phyloP scores from a whole-genome alignment of 2,329 filamentous ascomycete genomes.

The Fusarium anthophilum region DNA sequence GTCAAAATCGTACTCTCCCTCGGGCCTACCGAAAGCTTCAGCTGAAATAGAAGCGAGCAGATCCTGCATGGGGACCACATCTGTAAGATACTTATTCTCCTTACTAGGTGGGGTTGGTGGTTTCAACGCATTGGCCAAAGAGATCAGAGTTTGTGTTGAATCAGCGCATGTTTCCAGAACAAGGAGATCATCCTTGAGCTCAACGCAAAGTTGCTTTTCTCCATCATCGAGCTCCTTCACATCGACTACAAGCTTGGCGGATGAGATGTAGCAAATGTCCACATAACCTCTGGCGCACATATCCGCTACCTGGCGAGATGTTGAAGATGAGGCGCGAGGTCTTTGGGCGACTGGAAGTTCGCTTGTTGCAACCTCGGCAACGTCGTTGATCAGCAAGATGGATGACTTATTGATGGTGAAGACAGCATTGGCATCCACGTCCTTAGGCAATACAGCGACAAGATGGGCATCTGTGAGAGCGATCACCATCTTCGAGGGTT shows the following conservation, averaged over 20 bases:
- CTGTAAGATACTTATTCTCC: constrained; percentile 85
- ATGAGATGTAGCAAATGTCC: constrained; percentile 86
- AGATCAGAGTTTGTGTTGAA: constrained; percentile 91
- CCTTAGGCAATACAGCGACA: constrained; percentile 71
- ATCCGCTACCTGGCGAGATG: constrained; percentile 62
- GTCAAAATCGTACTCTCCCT: constrained; percentile 70
- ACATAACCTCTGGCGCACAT: constrained; percentile 79
- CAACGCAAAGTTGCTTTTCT: constrained; percentile 77
- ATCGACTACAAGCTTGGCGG: constrained; percentile 75
- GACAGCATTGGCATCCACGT: constrained; percentile 69
- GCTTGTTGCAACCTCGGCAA: constrained; percentile 48
- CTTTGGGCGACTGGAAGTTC: constrained; percentile 24
- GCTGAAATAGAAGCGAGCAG: constrained; percentile 91
- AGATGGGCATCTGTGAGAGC: constrained; percentile 82
- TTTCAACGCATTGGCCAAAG: constrained; percentile 79
- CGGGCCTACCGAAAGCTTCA: constrained; percentile 76
- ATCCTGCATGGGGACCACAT: constrained; percentile 85
- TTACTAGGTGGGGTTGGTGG: constrained; percentile 86
- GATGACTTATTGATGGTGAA: constrained; percentile 82
- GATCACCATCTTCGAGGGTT: constrained; percentile 79
- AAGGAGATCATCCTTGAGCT: constrained; percentile 85
- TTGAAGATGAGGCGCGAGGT: constrained; percentile 48
- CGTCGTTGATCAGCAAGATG: constrained; percentile 83
- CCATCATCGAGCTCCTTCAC: constrained; percentile 64
- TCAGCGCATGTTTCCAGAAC: constrained; percentile 96